Evolutionary conservation across 192 early-diverging fungal species (phyloP).

Genomic region (Gamsiella multidivaricata): DNA sequence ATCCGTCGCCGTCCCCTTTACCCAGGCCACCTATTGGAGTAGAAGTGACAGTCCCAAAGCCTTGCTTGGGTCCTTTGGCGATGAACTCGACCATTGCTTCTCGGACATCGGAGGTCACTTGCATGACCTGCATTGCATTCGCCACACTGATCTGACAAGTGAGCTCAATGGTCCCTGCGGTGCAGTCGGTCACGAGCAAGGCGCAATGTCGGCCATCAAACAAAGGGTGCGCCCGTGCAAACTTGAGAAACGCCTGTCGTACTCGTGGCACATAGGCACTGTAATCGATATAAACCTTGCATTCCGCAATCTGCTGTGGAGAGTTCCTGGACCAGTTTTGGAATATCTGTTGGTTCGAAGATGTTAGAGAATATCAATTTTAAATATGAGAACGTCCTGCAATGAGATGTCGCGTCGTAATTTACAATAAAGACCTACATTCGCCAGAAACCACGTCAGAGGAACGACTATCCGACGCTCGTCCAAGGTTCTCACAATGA

Average conservation of each 20-base stretch:
- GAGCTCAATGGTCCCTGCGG: constrained; percentile 14
- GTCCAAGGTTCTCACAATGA: constrained; percentile 51
- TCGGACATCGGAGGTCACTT: constrained; percentile 38
- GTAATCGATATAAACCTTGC: constrained; percentile 42
- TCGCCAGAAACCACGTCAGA: constrained; percentile 49
- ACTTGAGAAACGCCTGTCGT: constrained; percentile 42
- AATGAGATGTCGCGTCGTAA: background rate
- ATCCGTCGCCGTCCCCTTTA: background rate
- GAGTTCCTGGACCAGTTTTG: constrained; percentile 56
- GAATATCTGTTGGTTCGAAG: constrained; percentile 51
- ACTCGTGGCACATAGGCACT: constrained; percentile 14
- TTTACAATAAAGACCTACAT: constrained; percentile 13
- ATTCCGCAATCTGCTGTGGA: constrained; percentile 38
- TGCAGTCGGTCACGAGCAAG: constrained; percentile 27
- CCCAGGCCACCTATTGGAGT: background rate
- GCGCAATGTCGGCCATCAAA: constrained; percentile 39
- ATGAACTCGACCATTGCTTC: constrained; percentile 51
- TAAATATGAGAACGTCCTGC: background rate
- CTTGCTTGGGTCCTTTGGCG: background rate
- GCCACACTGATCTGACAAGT: constrained; percentile 45
- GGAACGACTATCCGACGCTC: constrained; percentile 54
- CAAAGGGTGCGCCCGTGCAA: constrained; percentile 34
- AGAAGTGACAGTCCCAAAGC: background rate
- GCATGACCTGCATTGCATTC: constrained; percentile 41
- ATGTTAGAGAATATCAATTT: too few species aligned